Conservation (phyloP, 805 yeast species). For the Tetrapisispora pingtungensis region DNA sequence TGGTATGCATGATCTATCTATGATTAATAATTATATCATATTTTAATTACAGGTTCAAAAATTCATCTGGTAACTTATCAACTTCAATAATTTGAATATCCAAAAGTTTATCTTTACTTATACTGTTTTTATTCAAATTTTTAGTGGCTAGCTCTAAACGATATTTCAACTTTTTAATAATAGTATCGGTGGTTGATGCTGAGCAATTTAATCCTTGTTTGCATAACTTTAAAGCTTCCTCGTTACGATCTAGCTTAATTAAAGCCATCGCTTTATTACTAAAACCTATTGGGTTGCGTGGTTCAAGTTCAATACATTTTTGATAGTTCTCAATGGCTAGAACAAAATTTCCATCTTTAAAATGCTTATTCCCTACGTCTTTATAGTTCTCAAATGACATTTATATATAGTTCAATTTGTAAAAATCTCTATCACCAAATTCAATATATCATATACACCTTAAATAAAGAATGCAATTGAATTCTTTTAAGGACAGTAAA, state of each 20-base stretch:
- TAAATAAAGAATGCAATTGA: no score
- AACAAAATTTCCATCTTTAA: conserved; percentile 34
- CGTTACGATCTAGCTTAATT: conserved; percentile 41
- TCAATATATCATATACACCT: no score
- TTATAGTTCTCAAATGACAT: conserved; percentile 20
- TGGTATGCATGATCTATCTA: no score
- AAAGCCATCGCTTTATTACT: conserved; percentile 66
- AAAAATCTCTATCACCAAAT: no score
- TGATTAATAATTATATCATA: no score
- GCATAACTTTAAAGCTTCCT: conserved; percentile 41
- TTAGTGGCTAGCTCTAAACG: conserved; percentile 38
- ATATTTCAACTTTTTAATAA: conserved; percentile 40
- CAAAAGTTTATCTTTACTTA: conserved; percentile 9
- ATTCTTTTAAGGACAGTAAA: no score
- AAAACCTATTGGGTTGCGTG: conserved; percentile 43
- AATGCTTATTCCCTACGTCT: conserved; percentile 44
- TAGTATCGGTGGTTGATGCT: conserved; percentile 23
- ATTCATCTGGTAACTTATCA: conserved; percentile 31
- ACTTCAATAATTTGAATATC: conserved; percentile 38
- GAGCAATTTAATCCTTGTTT: conserved; percentile 34
- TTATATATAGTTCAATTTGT: no score
- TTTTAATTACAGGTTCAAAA: background rate
- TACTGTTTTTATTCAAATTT: conserved; percentile 7
- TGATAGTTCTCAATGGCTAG: conserved; percentile 47
- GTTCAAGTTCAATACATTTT: conserved; percentile 43